A percentile compares a stretch with the other conserved stretches of the same genome.
These are phyloP conservation scores for Candida takata DNA, from an alignment of 805 yeast species.

Conservation along the genomic window DNA sequence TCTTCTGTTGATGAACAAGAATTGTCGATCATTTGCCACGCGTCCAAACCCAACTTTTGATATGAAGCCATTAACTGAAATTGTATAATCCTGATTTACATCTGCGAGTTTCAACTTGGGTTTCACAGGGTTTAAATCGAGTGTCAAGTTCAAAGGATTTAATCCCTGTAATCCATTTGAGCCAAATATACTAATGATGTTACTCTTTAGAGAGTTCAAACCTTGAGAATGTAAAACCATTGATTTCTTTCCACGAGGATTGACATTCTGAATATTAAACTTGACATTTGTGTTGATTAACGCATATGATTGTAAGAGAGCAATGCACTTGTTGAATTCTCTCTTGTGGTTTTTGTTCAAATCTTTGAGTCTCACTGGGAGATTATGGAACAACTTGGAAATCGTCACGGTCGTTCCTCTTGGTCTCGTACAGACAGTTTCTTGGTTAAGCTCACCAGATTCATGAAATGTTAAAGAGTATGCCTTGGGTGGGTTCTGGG, in stretches of 20 bases:
- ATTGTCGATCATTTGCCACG: slow-evolving; percentile 66
- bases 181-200: slow-evolving; percentile 66
- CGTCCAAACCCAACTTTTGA: slow-evolving; percentile 77
- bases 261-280: slow-evolving; percentile 51
- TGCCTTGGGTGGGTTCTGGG: slow-evolving; percentile 50
- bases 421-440: slow-evolving; percentile 41
- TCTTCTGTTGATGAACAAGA: slow-evolving; percentile 63
- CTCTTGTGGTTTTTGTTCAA: slow-evolving; percentile 58
- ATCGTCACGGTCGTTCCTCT: slow-evolving; percentile 66
- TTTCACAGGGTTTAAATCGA: slow-evolving; percentile 29
- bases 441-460: slow-evolving; percentile 43
- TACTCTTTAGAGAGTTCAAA: slow-evolving; percentile 38
- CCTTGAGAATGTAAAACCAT: slow-evolving; percentile 57
- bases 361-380: slow-evolving; percentile 82
- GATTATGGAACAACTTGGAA: slow-evolving; percentile 48
- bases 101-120: slow-evolving; percentile 10
- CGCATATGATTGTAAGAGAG: slow-evolving; percentile 55
- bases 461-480: slow-evolving; percentile 44
- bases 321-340: slow-evolving; percentile 66
- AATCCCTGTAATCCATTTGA: slow-evolving; percentile 55
- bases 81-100: slow-evolving; percentile 22
- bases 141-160: slow-evolving; percentile 36
- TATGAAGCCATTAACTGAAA: slow-evolving; percentile 50
- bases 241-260: slow-evolving; percentile 40
- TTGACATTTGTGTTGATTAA: slow-evolving; percentile 54